phyloP scores from a whole-genome alignment of 164 flowering plant genomes.

The Aristolochia fimbriata region DNA sequence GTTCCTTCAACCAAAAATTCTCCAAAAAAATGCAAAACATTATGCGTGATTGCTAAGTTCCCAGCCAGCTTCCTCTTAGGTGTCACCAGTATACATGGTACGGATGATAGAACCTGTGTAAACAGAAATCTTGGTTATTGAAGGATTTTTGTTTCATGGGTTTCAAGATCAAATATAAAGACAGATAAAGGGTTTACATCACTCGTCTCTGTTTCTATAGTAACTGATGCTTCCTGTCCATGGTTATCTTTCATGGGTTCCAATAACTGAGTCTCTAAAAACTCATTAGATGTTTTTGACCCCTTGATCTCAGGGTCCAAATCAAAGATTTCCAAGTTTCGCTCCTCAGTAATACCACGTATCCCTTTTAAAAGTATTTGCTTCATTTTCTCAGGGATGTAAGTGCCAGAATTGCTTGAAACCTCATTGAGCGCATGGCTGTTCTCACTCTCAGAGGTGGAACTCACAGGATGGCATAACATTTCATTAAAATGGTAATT shows the following conservation, averaged over 20 bases:
- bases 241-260: slow-evolving; percentile 32
- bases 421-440: slow-evolving; percentile 26
- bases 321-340: slow-evolving; percentile 41
- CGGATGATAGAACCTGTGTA: slow-evolving; percentile 68
- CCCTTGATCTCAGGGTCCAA: slow-evolving; percentile 30
- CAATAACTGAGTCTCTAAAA: slow-evolving; percentile 22
- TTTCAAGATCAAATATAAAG: too few relatives aligned
- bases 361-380: slow-evolving; percentile 75
- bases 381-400: slow-evolving; percentile 82
- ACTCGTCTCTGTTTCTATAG: slow-evolving; percentile 48
- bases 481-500: slow-evolving; percentile 88
- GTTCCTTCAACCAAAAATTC: slow-evolving; percentile 94
- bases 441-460: slow-evolving; percentile 26
- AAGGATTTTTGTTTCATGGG: background rate
- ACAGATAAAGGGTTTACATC: slow-evolving; percentile 41
- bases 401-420: slow-evolving; percentile 43
- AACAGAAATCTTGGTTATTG: background rate
- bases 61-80: slow-evolving; percentile 93
- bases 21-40: slow-evolving; percentile 74
- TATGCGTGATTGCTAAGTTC: slow-evolving; percentile 67
- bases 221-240: slow-evolving; percentile 36
- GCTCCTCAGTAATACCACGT: slow-evolving; percentile 66
- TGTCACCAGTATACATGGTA: slow-evolving; percentile 79
- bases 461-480: slow-evolving; percentile 53
- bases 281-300: slow-evolving; percentile 27